Conservation (phyloP, 2,329 filamentous ascomycete species). For the Fusarium sp. region DNA sequence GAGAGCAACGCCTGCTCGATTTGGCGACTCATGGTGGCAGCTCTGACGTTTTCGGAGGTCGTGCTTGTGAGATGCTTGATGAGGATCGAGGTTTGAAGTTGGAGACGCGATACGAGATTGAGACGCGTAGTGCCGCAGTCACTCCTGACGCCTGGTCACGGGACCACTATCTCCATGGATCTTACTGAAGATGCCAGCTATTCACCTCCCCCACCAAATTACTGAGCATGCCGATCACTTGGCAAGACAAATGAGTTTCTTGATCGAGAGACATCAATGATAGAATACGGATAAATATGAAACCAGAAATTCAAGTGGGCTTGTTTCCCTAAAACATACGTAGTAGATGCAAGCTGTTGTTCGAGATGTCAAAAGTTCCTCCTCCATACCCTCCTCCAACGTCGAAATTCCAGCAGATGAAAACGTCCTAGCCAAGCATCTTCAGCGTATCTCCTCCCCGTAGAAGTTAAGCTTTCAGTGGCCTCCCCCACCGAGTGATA, state of each 20-base stretch:
- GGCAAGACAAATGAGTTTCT: conserved; percentile 14
- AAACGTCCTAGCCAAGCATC: neutral
- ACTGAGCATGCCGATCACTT: conserved; percentile 23
- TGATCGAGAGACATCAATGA: neutral
- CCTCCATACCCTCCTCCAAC: conserved; percentile 14
- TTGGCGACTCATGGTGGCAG: conserved; percentile 74
- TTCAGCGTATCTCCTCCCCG: conserved; percentile 5
- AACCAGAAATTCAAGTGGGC: neutral
- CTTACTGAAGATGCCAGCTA: conserved; percentile 1
- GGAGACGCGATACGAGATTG: conserved; percentile 12
- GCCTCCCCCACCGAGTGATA: conserved; percentile 14
- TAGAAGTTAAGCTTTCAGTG: conserved; percentile 32
- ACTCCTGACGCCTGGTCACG: conserved; percentile 35
- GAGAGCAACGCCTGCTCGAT: conserved; percentile 80
- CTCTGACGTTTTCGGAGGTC: neutral
- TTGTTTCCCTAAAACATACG: neutral
- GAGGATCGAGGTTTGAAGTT: conserved; percentile 7
- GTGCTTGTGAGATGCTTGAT: neutral
- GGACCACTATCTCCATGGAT: neutral
- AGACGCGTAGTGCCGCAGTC: conserved; percentile 23
- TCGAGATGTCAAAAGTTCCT: conserved; percentile 4
- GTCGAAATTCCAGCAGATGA: neutral
- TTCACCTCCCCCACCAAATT: conserved; percentile 13
- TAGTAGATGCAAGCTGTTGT: neutral
- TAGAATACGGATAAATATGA: neutral